phyloP scores from a whole-genome alignment of 2,329 filamentous ascomycete genomes.

The Thyridium curvatum region DNA sequence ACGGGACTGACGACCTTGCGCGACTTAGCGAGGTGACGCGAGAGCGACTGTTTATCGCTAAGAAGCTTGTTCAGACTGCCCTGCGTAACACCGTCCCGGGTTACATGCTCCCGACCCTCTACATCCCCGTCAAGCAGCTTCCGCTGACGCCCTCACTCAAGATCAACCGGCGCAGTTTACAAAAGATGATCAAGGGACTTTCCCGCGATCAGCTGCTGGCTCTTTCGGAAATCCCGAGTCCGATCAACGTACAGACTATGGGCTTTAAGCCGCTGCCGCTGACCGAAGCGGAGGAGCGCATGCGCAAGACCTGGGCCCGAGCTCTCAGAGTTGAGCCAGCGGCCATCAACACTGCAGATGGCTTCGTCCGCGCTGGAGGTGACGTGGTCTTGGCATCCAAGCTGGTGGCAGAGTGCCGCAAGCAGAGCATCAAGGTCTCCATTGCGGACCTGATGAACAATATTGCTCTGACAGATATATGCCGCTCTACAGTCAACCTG shows the following conservation, averaged over 20 bases:
- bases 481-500: conserved; percentile 20
- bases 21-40: conserved; percentile 30
- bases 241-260: conserved; percentile 25
- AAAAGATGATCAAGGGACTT: conserved; percentile 34
- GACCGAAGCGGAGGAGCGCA: conserved; percentile 38
- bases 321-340: conserved; percentile 31
- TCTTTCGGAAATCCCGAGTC: conserved; percentile 30
- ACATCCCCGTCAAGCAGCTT: conserved; percentile 40
- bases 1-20: conserved; percentile 28
- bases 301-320: conserved; percentile 41
- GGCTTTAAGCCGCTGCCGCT: conserved; percentile 39
- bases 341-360: conserved; percentile 33
- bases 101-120: conserved; percentile 39
- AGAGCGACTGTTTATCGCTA: conserved; percentile 35
- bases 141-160: conserved; percentile 45
- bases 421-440: conserved; percentile 30
- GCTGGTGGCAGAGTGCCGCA: conserved; percentile 37
- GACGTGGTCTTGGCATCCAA: conserved; percentile 36
- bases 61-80: conserved; percentile 34
- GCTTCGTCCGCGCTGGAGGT: conserved; percentile 40
- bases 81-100: conserved; percentile 29
- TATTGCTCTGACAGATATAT: conserved; percentile 36
- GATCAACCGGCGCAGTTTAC: conserved; percentile 40
- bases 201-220: conserved; percentile 35
- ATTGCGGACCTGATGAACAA: conserved; percentile 36